Evolutionary conservation across 1,284 basidiomycete species (phyloP), one percentile per base, ranked within the genome.

Genomic region (Cystobasidium sp.): DNA sequence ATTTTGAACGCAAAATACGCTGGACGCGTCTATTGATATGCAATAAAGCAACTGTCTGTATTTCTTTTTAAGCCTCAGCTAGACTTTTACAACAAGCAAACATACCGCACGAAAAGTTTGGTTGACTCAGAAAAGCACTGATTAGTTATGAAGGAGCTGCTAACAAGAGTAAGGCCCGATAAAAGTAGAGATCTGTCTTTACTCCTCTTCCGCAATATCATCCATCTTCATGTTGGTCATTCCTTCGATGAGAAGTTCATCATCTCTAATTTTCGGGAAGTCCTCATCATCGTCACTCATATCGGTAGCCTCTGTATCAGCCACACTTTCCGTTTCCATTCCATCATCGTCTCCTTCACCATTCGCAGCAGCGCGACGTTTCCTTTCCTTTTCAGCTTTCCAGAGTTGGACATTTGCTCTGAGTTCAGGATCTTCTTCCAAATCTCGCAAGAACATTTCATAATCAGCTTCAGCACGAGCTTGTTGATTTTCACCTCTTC

Each of bases 401-500:
- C 95, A 99, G 72, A 99, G 80, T 83, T 98, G 97, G 80, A 99
- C 90, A 18, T 88, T 89, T 18, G 87, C 86, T 66, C 96, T 88
- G 86, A 98, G 86, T 86, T 98, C 96, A 65, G 91, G 90, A 84
- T 99, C 96, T 83, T 99, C 96, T 83, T 98, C 96, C 73, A 99
- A 84, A 80, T 98, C 95, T 66, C 92, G 88, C 83, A 99, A 85
- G 88, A 99, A 99, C 76, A 93, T 80, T 84, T 98, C 96, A 82
- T 98, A 99, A 81, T 98, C 96, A 81, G 93, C 89, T 81, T 98
- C 94, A 76, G 98, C 93, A 85, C 94, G 94, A 85, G 88, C 91
- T 84, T 91, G 88, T 83, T 98, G 95, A 20, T 51, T 39, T 51
- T 75, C 31, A 9, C 80, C 81, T 18, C 79, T 77, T 0, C 77